Evolutionary conservation across 2,329 filamentous ascomycete genomes (phyloP).

Genomic region (Paecilomyces variotii): DNA sequence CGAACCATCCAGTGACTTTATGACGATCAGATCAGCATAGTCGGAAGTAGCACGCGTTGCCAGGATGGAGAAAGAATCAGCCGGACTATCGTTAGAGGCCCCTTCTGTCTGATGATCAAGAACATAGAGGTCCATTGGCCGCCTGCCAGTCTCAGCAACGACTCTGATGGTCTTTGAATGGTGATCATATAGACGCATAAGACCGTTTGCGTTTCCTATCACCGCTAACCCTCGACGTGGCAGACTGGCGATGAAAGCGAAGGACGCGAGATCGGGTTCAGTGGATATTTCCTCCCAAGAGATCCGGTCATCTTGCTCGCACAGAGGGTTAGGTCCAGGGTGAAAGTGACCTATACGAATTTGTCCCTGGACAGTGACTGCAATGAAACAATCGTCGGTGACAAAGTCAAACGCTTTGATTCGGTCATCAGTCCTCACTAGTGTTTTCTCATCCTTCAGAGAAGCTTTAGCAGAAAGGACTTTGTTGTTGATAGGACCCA

Average conservation of each 20-base stretch:
- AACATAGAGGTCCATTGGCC: conserved; percentile 21
- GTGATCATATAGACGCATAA: conserved; percentile 28
- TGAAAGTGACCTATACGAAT: conserved; percentile 24
- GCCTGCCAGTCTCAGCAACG: conserved; percentile 17
- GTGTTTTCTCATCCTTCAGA: conserved; percentile 6
- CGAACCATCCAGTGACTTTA: conserved; percentile 8
- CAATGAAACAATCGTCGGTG: conserved; percentile 24
- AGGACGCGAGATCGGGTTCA: conserved; percentile 22
- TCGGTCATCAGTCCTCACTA: conserved; percentile 7
- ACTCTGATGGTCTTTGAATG: conserved; percentile 16
- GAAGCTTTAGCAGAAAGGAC: conserved; percentile 3
- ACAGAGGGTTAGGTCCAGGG: conserved; percentile 2
- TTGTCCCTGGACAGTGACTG: conserved; percentile 19
- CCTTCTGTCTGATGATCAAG: conserved; percentile 12
- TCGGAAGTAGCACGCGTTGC: conserved; percentile 17
- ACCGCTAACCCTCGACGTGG: conserved; percentile 24
- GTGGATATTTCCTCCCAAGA: conserved; percentile 20
- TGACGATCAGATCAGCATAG: conserved; percentile 21
- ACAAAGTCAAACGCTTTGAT: conserved; percentile 28
- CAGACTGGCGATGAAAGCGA: conserved; percentile 21
- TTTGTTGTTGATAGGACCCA: not conserved
- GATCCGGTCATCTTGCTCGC: conserved; percentile 7
- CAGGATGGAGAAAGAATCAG: conserved; percentile 16
- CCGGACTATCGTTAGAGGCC: not conserved
- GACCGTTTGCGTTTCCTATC: conserved; percentile 24